A percentile compares a stretch with the other conserved stretches of the same genome.
phyloP scores from a whole-genome alignment of 2,329 filamentous ascomycete genomes.

The Zymoseptoria tritici region DNA sequence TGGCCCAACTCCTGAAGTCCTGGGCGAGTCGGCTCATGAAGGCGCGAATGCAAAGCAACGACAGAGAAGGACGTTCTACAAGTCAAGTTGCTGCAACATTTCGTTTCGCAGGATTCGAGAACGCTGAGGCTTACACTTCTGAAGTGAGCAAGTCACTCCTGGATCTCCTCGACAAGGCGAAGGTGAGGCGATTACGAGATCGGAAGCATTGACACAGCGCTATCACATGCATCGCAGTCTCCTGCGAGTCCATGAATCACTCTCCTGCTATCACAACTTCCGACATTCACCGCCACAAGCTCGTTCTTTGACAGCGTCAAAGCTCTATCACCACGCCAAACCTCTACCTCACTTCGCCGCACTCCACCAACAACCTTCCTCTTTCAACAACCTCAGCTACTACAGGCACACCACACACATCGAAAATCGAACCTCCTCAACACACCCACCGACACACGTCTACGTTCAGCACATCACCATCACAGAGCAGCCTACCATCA shows the following conservation, averaged over 20 bases:
- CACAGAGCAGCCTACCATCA: not conserved
- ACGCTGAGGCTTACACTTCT: not conserved
- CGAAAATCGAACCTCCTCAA: not conserved
- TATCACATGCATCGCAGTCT: no score
- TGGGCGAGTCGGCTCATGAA: not conserved
- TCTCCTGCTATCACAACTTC: not conserved
- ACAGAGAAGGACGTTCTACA: not conserved
- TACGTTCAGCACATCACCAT: not conserved
- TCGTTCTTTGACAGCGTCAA: no score
- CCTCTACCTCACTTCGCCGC: not conserved
- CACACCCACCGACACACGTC: not conserved
- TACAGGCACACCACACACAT: not conserved
- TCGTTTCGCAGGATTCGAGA: not conserved
- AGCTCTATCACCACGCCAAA: no score
- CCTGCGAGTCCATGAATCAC: no score
- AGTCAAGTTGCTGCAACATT: not conserved
- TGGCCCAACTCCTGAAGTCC: not conserved
- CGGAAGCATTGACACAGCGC: not conserved
- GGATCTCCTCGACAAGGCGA: not conserved
- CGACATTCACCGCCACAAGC: no score
- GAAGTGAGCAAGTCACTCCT: not conserved
- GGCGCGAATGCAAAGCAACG: not conserved
- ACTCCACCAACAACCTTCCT: not conserved
- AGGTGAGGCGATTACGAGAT: not conserved
- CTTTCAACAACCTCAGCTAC: not conserved